Base-by-base conservation (phyloP, 805 yeast genomes). In the Blastobotrys attinorum region DNA sequence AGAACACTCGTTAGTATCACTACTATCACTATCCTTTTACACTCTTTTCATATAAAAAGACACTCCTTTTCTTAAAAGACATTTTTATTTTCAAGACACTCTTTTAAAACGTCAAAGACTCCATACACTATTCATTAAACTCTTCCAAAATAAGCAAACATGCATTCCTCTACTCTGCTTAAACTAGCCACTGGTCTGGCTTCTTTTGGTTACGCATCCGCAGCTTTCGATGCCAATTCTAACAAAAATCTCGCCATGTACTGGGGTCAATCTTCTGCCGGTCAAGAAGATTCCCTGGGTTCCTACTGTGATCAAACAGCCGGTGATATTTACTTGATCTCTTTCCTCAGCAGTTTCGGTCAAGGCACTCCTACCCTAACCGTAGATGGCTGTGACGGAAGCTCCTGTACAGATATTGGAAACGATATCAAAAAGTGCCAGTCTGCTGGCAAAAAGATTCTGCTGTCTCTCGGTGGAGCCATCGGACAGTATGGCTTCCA, bases 251-350 rank as follows among this genome's bases (percentile, higher is more conserved):
- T 83, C 34, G 94, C 81, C 22, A 70, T 83, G 7, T 85, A 85
- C 64, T 85, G 95, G 95, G 95, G 95, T 39, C 95, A 85, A 62
- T 72, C 76, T 50, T 77, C 88, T 7, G 78, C 74, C 16, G 83
- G 83, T 4, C 58, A 70, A 8, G 75, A 73, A 50, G 56, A 67
- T 29, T 56, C 63, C 3, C 62, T 77, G 4, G 63, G 71, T 1
- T 63, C 69, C 39, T 85, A 85, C 67, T 87, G 96, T 70, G 67
- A 70, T 46, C 70, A 77, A 40, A 75, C 76, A 44, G 72, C 77
- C 39, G 87, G 84, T 21, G 95, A 85, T 44, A 56, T 63, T 31
- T 63, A 59, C 45, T 57, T 88, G 10, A 57, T 88, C 27, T 75
- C 96, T 1, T 89, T 89, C 64, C 61, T 88, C 56, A 64, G 73